Evolutionary conservation across 2,329 filamentous ascomycete genomes (phyloP), one percentile per base, ranked within the genome.

Genomic region (Hypoxylon sp.): DNA sequence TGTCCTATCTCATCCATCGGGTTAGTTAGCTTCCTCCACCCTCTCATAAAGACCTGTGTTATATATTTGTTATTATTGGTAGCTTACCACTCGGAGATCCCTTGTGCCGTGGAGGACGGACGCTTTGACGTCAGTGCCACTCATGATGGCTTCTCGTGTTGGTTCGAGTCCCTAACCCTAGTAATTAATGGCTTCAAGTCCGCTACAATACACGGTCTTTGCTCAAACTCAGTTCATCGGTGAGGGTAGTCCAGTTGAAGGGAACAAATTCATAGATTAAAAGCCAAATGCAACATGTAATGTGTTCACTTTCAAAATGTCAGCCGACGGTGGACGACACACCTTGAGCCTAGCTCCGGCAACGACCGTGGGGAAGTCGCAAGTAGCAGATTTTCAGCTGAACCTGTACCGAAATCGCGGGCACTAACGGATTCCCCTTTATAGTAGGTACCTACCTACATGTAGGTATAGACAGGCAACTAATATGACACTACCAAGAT

Each of bases 91-190:
- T 40, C 81, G 80, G 52, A 87, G 79, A 42, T 86, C 83, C 67
- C 79, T 80, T 49, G 80, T 80, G 14, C 81, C 85, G 67, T 85
- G 80, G n/a, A 87, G 80, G 58, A 87, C 84, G 16, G 85, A 87
- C 16, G 85, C 84, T 68, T 79, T 80, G 26, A 85, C 80, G 61
- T 72, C 63, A 18, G 61, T 66, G 60, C 44, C 54, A 26, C 65
- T 65, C 71, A 73, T 73, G 50, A 45, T 57, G 24, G 33, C 26
- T 26, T 61, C 16, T 3, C 14, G 48, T 32, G 11, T 8, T 5
- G 12, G 18, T 18, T 45, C n/a, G 5, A 22, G 38, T 16, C 33
- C 11, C 7, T 20, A 16, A 45, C 20, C 16, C 4, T 12, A 45
- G 9, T 16, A 45, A n/a, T 16, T 11, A 12, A 33, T 12, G n/a